phyloP scores from a whole-genome alignment of 169 alveolate species.

The Eimeria sp. region DNA sequence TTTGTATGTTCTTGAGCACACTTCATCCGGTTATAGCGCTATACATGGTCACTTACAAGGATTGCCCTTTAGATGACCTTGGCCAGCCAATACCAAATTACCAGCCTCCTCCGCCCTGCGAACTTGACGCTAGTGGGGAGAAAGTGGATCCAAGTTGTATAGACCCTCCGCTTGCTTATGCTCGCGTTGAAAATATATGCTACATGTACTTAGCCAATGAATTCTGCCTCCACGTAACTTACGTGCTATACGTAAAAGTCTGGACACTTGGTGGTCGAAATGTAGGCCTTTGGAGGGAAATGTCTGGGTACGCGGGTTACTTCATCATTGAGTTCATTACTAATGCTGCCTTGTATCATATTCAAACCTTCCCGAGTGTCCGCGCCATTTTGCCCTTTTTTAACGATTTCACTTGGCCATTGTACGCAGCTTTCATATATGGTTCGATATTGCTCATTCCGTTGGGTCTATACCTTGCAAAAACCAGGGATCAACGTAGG shows the following conservation, averaged over 20 bases:
- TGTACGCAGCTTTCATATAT: slow-evolving; percentile 37
- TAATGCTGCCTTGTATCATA: slow-evolving; percentile 53
- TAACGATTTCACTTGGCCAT: slow-evolving; percentile 13
- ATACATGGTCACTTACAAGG: slow-evolving; percentile 38
- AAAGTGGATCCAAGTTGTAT: slow-evolving; percentile 36
- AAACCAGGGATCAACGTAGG: slow-evolving; percentile 71
- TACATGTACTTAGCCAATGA: slow-evolving; percentile 66
- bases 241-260: slow-evolving; percentile 69
- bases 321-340: slow-evolving; percentile 33
- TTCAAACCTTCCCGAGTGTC: slow-evolving; percentile 71
- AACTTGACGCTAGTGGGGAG: slow-evolving; percentile 28
- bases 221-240: slow-evolving; percentile 44
- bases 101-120: slow-evolving; percentile 41
- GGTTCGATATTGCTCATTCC: slow-evolving; percentile 51
- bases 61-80: slow-evolving; percentile 50
- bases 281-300: slow-evolving; percentile 59
- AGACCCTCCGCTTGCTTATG: slow-evolving; percentile 74
- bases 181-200: slow-evolving; percentile 36
- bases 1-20: slow-evolving; percentile 36
- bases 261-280: slow-evolving; percentile 74
- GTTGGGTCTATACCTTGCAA: slow-evolving; percentile 51
- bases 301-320: slow-evolving; percentile 36
- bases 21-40: slow-evolving; percentile 11
- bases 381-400: slow-evolving; percentile 47
- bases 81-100: slow-evolving; percentile 33